Base-by-base conservation (phyloP, 1,284 basidiomycete species). In the Ceratobasidium sp. region DNA sequence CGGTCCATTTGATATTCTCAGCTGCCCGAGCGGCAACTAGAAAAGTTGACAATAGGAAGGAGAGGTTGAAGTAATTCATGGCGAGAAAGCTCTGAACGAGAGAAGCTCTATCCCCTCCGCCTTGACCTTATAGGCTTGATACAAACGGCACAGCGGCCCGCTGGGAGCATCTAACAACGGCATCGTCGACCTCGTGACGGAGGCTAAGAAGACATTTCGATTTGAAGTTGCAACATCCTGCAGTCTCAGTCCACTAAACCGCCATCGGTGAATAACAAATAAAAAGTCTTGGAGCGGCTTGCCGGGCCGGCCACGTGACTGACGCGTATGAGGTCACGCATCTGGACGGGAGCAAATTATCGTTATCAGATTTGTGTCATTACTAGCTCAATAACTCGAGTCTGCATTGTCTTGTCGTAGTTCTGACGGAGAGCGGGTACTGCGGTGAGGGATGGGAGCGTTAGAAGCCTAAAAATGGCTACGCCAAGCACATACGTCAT, bases 401-500 rank as follows among this genome's bases (percentile, higher is more conserved):
- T n/a, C n/a, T n/a, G n/a, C n/a, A n/a, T n/a, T n/a, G n/a, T n/a
- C n/a, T n/a, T n/a, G n/a, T n/a, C n/a, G n/a, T n/a, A n/a, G n/a
- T n/a, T n/a, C n/a, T 48, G 46, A 48, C 23, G 17, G 56, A 26
- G 26, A 6, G 56, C 12, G 17, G 5, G 56, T 28, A 59, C 3
- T 3, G 46, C 17, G 7, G 46, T 7, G 52, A 56, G 52, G 17
- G 17, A 56, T 5, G 52, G 12, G 52, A 20, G 52, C 6, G 52
- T 33, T 12, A 33, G 56, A 59, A 20, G 26, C 12, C 56, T 23
- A 59, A 20, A 59, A 20, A 59, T 59, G 56, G 12, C 56, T 28
- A 5, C 17, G 56, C 26, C 56, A 59, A 59, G 56, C 20, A 59
- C 12, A 57, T 62, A 62, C 59, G 59, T 62, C 59, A 62, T 62